Base-by-base conservation (phyloP, 169 alveolate species). In the Cystoisospora suis region DNA sequence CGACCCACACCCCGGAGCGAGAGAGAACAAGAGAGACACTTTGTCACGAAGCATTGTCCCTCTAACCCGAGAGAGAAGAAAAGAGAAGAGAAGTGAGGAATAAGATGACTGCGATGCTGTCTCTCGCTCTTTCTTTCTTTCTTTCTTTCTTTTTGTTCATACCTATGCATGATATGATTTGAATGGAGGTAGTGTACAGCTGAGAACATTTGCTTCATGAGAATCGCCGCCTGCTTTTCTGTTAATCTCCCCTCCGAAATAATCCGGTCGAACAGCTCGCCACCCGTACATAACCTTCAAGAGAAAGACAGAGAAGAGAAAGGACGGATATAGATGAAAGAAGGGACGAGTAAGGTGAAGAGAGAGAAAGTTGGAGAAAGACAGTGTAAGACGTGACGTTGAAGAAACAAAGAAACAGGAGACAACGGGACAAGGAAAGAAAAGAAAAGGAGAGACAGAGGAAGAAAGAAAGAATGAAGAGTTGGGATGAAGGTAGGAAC, bases 261-360 rank as follows among this genome's bases (percentile, higher is more conserved):
- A 45, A 98, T 98, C 89, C 98, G 97, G 91, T 98, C 99, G 81
- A 99, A 98, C 61, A 99, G 95, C 94, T 99, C 99, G 38, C 99
- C 99, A 32, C 99, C 99, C 2, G 92, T 79, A 85, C 98, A 96
- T 77, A 96, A 87, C 83, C 93, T 90, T 87, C 53, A 61, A 38
- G 38, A 27, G 58, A 47, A 36, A 36, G 20, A 1, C 42, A 49
- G 15, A 29, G 36, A 49, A 12, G n/a, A 15, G 45, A 29, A 7
- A 44, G 38, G 23, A 36, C 53, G 70, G 7, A 45, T n/a, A n/a
- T n/a, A n/a, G n/a, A n/a, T n/a, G n/a, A n/a, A n/a, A n/a, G n/a
- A n/a, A n/a, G n/a, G n/a, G n/a, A n/a, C n/a, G n/a, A n/a, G n/a
- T n/a, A n/a, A n/a, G n/a, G n/a, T n/a, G n/a, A n/a, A n/a, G 44